Conservation (phyloP, 257 asterid genomes). For the Euphrasia confusa region DNA sequence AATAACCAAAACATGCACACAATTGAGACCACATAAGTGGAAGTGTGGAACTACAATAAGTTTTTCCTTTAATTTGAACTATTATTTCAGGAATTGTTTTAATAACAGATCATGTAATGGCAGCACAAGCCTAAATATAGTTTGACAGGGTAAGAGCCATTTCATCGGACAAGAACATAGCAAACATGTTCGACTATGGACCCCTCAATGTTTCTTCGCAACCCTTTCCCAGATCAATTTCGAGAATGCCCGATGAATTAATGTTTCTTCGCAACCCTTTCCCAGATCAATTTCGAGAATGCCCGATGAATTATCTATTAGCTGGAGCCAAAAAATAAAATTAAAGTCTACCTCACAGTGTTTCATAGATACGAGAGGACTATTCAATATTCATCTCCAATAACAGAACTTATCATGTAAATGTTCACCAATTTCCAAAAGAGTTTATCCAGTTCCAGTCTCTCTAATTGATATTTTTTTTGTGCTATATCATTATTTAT, state of each 20-base stretch:
- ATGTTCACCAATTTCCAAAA: background rate
- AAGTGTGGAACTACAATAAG: background rate
- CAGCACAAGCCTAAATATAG: background rate
- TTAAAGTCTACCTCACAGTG: background rate
- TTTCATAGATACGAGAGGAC: background rate
- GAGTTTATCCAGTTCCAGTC: slow-evolving; percentile 18
- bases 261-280: background rate
- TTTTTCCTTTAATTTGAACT: background rate
- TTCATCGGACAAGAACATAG: background rate
- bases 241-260: background rate
- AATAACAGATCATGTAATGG: background rate
- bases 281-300: background rate
- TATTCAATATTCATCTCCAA: background rate
- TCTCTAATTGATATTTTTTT: background rate
- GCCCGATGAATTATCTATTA: background rate
- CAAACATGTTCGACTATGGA: background rate
- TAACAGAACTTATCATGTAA: background rate
- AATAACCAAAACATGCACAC: background rate
- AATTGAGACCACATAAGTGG: slow-evolving; percentile 12
- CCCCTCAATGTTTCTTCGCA: background rate
- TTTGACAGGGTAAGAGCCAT: background rate
- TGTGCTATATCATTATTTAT: background rate
- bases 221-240: background rate
- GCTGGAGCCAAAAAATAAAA: background rate
- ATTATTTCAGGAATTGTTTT: background rate